Evolutionary conservation across 257 asterid species (phyloP).

Genomic region (Oldenlandia corymbosa): DNA sequence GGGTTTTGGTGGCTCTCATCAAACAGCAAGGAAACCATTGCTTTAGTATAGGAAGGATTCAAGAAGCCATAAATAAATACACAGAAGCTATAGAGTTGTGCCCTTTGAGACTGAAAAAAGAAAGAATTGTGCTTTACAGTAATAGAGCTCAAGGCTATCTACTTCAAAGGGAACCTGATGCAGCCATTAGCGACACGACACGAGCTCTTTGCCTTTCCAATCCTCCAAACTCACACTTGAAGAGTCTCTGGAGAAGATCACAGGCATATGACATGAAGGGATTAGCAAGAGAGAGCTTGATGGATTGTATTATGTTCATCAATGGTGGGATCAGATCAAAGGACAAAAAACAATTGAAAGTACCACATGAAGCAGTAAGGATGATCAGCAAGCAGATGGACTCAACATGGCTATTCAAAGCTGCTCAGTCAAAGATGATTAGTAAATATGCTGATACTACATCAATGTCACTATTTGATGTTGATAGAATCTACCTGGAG

Average conservation of each 20-base stretch:
- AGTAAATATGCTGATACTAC: slow-evolving; percentile 12
- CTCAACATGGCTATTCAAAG: slow-evolving; percentile 58
- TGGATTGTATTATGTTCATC: slow-evolving; percentile 64
- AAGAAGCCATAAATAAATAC: slow-evolving; percentile 48
- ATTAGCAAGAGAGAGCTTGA: slow-evolving; percentile 74
- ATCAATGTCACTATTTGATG: slow-evolving; percentile 8
- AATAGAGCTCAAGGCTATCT: slow-evolving; percentile 58
- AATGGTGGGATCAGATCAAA: slow-evolving; percentile 34
- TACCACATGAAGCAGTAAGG: slow-evolving; percentile 51
- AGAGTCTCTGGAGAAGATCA: slow-evolving; percentile 75
- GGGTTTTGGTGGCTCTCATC: slow-evolving; percentile 27
- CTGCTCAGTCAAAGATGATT: slow-evolving; percentile 30
- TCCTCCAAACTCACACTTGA: slow-evolving; percentile 67
- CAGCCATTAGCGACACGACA: slow-evolving; percentile 70
- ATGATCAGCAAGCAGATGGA: slow-evolving; percentile 86
- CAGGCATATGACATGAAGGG: slow-evolving; percentile 82
- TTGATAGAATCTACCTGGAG: slow-evolving; percentile 11
- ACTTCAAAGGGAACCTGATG: slow-evolving; percentile 39
- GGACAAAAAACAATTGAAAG: slow-evolving; percentile 16
- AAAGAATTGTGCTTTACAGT: slow-evolving; percentile 53
- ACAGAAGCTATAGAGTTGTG: slow-evolving; percentile 54
- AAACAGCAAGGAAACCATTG: slow-evolving; percentile 51
- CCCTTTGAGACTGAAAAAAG: slow-evolving; percentile 46
- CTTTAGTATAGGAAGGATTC: slow-evolving; percentile 39
- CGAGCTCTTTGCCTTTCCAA: slow-evolving; percentile 62